Evolutionary conservation across 495 filamentous ascomycete species (phyloP), one percentile per base, ranked within the genome.

Genomic region (Aspergillus haitiensis): DNA sequence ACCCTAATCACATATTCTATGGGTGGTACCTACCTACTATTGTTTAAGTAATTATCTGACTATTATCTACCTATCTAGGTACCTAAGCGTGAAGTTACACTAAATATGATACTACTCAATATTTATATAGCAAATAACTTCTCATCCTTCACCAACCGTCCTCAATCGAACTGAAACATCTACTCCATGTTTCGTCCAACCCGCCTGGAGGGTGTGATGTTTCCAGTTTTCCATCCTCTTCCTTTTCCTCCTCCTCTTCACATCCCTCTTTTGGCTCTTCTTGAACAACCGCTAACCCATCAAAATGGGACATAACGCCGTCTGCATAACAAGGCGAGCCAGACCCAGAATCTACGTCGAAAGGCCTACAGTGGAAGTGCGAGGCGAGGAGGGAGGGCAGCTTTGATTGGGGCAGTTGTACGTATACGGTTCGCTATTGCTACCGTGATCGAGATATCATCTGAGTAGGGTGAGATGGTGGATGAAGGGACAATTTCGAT

Each of bases 311-410:
- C n/a, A 74, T 48, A 0, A 66, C 48, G 1, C 57, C 69, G 27
- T 72, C 66, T 3, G 57, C 68, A 62, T 67, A 74, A 3, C 70
- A 64, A 15, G 47, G 42, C 48, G 21, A 18, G 13, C 65, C 63
- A 16, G 63, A 12, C 15, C 69, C 65, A 56, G 72, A 72, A 61
- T 70, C 64, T 12, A 72, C 55, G 27, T 66, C 68, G 37, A 71
- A 15, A 74, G 34, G 13, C 61, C 62, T 1, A 64, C 56, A 3
- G 37, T 74, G 70, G 8, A 74, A 37, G 37, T 70, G 63, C 3
- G 67, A 63, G 7, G 52, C 61, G 18, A 74, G 21, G 37, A 62
- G 59, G 15, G 47, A 61, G 7, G 63, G 61, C 2, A 49, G 37
- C 8, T 27, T 64, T 9, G 70, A 59, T 37, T 54, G 49, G 8